Base-by-base conservation (phyloP, 1,139 yeast genomes). In the Debaryomyces coudertii region DNA sequence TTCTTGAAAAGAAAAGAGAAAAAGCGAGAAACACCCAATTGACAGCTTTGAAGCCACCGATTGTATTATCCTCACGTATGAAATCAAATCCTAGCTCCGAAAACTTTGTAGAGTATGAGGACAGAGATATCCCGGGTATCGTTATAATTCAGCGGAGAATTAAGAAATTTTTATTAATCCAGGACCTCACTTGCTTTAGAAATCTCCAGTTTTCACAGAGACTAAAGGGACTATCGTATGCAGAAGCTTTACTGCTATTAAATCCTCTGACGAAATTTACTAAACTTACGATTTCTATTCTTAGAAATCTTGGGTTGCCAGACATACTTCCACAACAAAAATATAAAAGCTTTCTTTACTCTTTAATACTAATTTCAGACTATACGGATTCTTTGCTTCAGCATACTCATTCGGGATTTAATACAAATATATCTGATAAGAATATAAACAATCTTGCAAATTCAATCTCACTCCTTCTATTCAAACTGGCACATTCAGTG, bases 321-420 rank as follows among this genome's bases (percentile, higher is more conserved):
- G 51, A 44, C 24, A 40, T 50, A n/a, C 44, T 45, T 11, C 27
- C 40, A 8, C 51, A 41, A 14, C 30, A 45, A 9, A 36, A 38
- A 39, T 53, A 50, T 36, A 51, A 50, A 24, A 43, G 55, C 14
- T 62, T 65, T 37, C 48, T 60, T 18, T 66, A 63, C 49, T 53
- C 63, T 7, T 62, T 65, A 44, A 54, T 64, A 8, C 49, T 68
- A 47, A 46, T 65, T 9, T 53, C 58, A 18, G 71, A 68, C 37
- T 56, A 55, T 38, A 50, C 52, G 23, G 62, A 53, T n/a, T 54
- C 62, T 15, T 44, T 52, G 5, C 44, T 50, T 41, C 36, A 35
- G 1, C 44, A 44, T 20, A n/a, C 18, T 3, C 69, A 62, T 37
- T 67, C 72, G 0, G 68, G 69, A 0, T 62, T 62, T 42, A 68